Evolutionary conservation across 2,329 filamentous ascomycete genomes (phyloP).

Genomic region (Penicillium sclerotigenum): DNA sequence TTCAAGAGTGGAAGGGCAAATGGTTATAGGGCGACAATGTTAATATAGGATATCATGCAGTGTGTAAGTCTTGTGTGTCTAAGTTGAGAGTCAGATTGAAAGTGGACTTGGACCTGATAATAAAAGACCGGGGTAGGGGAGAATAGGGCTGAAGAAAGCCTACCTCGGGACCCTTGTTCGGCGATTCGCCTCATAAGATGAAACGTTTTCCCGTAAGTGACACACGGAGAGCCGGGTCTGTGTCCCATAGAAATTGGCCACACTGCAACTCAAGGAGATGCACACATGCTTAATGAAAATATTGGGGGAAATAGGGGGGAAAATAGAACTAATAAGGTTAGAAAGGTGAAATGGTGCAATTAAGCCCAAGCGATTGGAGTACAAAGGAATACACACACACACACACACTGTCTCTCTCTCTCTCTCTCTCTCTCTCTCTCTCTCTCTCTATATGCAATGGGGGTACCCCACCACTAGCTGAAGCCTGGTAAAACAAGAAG

Average conservation of each 20-base stretch:
- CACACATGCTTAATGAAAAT: slow-evolving; percentile 16
- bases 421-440: too few species aligned
- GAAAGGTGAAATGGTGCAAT: not conserved
- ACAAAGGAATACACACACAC: not conserved
- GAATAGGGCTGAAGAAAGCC: slow-evolving; percentile 22
- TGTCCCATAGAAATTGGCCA: slow-evolving; percentile 24
- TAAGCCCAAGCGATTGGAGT: not conserved
- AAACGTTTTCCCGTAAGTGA: slow-evolving; percentile 26
- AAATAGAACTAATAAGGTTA: not conserved
- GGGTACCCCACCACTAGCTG: not conserved
- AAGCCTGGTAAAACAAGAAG: not conserved
- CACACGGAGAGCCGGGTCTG: slow-evolving; percentile 23
- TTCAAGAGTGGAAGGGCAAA: slow-evolving; percentile 10
- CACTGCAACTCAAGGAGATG: slow-evolving; percentile 12
- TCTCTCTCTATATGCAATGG: not conserved
- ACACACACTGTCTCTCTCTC: too few species aligned
- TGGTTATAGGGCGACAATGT: slow-evolving; percentile 4
- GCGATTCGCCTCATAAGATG: slow-evolving; percentile 29
- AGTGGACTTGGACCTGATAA: slow-evolving; percentile 3
- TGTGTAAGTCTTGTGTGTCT: slow-evolving; percentile 10
- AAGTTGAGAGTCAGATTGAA: slow-evolving; percentile 17
- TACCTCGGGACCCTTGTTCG: slow-evolving; percentile 18
- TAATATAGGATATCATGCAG: slow-evolving; percentile 11
- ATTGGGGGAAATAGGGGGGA: not conserved
- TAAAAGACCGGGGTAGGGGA: slow-evolving; percentile 1